These are phyloP conservation scores for Coemansia sp. DNA, from an alignment of 192 early-diverging fungal species.

Conservation along the genomic window DNA sequence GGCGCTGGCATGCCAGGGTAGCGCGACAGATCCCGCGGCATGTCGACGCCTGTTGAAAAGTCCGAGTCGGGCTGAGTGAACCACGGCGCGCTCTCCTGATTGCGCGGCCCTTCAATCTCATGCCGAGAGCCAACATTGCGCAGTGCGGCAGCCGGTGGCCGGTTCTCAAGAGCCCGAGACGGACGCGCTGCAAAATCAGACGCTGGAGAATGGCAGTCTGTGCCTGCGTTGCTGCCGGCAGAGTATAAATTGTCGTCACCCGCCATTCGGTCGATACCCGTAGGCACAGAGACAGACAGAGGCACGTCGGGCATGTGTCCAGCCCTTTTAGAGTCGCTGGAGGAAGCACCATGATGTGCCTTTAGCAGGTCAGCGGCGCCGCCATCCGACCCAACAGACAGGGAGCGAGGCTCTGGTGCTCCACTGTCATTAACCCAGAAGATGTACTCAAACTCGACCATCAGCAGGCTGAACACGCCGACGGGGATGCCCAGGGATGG, in stretches of 20 bases:
- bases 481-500: conserved; percentile 93
- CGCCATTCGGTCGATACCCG: conserved; percentile 24
- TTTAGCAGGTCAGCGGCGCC: background rate
- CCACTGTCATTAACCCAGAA: conserved; percentile 73
- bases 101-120: conserved; percentile 3
- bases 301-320: background rate
- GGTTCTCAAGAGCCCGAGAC: background rate
- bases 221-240: conserved; percentile 7
- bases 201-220: background rate
- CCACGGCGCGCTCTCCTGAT: conserved; percentile 20
- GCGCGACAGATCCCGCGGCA: conserved; percentile 31
- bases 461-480: conserved; percentile 87
- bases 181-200: conserved; percentile 8
- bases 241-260: conserved; percentile 12
- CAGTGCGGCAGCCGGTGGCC: conserved; percentile 3
- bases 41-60: conserved; percentile 15
- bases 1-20: conserved; percentile 31
- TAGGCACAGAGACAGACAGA: conserved; percentile 30
- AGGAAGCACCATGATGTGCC: background rate
- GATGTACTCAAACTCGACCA: conserved; percentile 86
- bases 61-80: conserved; percentile 19
- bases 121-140: conserved; percentile 16
- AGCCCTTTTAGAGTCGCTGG: background rate
- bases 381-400: conserved; percentile 8
- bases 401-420: conserved; percentile 49